Base-by-base conservation (phyloP, 768 basidiomycete species). In the Boletus vermiculosoides region DNA sequence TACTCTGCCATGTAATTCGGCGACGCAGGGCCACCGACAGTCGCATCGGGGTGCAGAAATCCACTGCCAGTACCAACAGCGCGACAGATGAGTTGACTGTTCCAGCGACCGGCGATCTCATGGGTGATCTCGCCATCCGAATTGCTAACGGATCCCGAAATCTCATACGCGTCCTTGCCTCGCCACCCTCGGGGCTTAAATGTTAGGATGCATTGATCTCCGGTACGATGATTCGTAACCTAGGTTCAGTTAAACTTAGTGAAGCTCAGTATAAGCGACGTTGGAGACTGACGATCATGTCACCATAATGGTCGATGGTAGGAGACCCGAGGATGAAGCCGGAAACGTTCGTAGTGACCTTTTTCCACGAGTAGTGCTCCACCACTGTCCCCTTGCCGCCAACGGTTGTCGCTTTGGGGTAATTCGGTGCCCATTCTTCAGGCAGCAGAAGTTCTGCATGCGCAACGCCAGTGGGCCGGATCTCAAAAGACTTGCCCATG, bases 171-270 rank as follows among this genome's bases (percentile, higher is more conserved):
- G 58, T 96, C 90, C 64, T 84, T 90, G 10, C 91, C 93, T 52
- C 93, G 79, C 95, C 95, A 98, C 3, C 94, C 93, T 55, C 94
- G 83, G 3, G 95, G 95, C 73, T 98, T 98, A 80, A 98, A 98
- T 3, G 93, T 95, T 23, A 98, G 76, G 0, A 90, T 78, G 62
- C 94, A 97, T 47, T 80, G 83, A 63, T 98, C 94, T 9, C 85
- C 83, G 0, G 94, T 98, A 8, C 92, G 84, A 68, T 98, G 94
- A 64, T 98, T 98, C 39, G 85, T 90, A 57, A 92, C 73, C 89
- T 67, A 41, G 63, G 25, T 59, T 37, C 37, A 36, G 54, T 55
- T 40, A 23, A 40, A 58, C 49, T 64, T 10, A 45, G 7, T 44
- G 22, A 31, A n/a, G 13, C 45, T 49, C 42, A 0, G 30, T 30